Percentiles rank a stretch among this genome's conserved stretches.
phyloP scores from a whole-genome alignment of 257 asterid species.

The Leonotis leonurus region DNA sequence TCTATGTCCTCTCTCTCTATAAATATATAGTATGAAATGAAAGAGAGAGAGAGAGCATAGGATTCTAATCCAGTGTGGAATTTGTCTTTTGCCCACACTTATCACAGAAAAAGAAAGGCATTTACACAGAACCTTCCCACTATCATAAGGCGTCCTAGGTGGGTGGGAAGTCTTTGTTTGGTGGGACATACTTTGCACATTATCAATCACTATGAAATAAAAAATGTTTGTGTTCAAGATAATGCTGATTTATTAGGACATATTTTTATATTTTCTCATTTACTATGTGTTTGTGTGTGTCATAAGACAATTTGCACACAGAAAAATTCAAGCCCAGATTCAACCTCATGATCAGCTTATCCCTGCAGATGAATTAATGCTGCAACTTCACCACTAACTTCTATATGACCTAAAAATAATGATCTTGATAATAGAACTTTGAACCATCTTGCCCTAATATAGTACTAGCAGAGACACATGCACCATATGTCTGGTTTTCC shows the following conservation, averaged over 20 bases:
- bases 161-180: constrained; percentile 28
- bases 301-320: not conserved
- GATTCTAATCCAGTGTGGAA: constrained; percentile 26
- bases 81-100: constrained; percentile 35
- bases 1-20: not conserved
- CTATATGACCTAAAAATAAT: too few relatives aligned
- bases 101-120: constrained; percentile 6
- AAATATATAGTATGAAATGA: not conserved
- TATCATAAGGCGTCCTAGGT: constrained; percentile 22
- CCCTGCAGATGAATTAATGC: not conserved
- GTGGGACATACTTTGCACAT: too few relatives aligned
- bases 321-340: not conserved
- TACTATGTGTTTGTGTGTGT: too few relatives aligned
- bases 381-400: not conserved
- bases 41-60: constrained; percentile 25
- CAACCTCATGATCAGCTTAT: not conserved
- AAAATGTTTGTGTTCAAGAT: constrained; percentile 2
- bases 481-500: constrained; percentile 11
- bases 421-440: too few relatives aligned
- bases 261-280: not conserved
- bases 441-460: not conserved
- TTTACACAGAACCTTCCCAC: constrained; percentile 44
- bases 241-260: not conserved
- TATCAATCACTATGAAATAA: constrained; percentile 10
- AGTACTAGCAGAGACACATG: constrained; percentile 9